These are phyloP conservation scores for Decorospora gaudefroyi DNA, from an alignment of 2,329 filamentous ascomycete genomes.

Conservation along the genomic window DNA sequence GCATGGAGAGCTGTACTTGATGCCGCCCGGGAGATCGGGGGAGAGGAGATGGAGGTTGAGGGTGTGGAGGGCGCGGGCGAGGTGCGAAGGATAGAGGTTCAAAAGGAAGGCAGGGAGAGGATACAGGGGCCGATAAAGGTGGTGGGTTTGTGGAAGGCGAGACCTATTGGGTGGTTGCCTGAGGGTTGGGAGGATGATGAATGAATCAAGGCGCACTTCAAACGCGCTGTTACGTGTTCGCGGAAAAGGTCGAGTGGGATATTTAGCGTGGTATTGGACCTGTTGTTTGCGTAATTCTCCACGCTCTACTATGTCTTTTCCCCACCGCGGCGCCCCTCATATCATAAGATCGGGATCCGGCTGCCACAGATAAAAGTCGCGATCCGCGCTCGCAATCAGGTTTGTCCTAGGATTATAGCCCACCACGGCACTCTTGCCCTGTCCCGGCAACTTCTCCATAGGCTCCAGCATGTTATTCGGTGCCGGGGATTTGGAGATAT, in stretches of 20 bases:
- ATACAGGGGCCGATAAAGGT: slow-evolving; percentile 37
- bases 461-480: slow-evolving; percentile 67
- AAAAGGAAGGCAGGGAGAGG: slow-evolving; percentile 13
- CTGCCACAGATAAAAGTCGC: slow-evolving; percentile 64
- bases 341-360: slow-evolving; percentile 52
- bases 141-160: slow-evolving; percentile 39
- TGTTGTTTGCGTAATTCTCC: no score
- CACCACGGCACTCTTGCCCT: slow-evolving; percentile 69
- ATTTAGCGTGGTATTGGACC: no score
- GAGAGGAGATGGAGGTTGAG: slow-evolving; percentile 13
- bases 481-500: slow-evolving; percentile 61
- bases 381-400: slow-evolving; percentile 86
- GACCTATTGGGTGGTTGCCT: slow-evolving; percentile 39
- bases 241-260: no score
- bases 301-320: no score
- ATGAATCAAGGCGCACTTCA: slow-evolving; percentile 5
- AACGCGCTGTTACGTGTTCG: no score
- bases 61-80: slow-evolving; percentile 1
- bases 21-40: slow-evolving; percentile 26
- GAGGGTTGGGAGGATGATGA: slow-evolving; percentile 35
- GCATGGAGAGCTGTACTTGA: slow-evolving; percentile 38
- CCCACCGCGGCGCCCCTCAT: no score
- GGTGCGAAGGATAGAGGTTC: slow-evolving; percentile 3
- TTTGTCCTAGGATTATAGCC: slow-evolving; percentile 92
- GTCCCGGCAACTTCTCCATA: slow-evolving; percentile 65